These are phyloP conservation scores for Eucalyptus grandis DNA, from an alignment of 345 rosid genomes.

Conservation along the genomic window DNA sequence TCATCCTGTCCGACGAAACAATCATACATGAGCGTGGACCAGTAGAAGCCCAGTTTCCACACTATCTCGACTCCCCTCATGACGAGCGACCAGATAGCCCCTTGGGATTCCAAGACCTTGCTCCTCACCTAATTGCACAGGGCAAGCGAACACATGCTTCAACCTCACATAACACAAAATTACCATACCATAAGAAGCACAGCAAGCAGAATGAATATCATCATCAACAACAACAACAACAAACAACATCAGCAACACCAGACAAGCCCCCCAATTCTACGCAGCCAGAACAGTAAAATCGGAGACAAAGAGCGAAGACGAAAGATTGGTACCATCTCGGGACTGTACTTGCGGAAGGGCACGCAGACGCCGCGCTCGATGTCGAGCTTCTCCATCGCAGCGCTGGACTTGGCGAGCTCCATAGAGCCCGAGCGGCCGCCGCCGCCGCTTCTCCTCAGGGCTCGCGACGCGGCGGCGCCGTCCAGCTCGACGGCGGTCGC, in stretches of 20 bases:
- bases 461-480: background rate
- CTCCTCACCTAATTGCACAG: constrained; percentile 51
- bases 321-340: constrained; percentile 61
- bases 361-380: constrained; percentile 96
- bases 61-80: constrained; percentile 85
- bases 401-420: constrained; percentile 3
- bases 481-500: background rate
- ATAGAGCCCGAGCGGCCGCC: background rate
- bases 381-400: constrained; percentile 81
- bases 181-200: background rate
- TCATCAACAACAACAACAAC: background rate
- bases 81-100: constrained; percentile 48
- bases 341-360: constrained; percentile 95
- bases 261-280: background rate
- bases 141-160: background rate
- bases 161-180: background rate
- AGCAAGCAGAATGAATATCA: background rate
- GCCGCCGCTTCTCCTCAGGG: background rate
- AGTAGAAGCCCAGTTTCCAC: constrained; percentile 83
- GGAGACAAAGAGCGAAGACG: background rate
- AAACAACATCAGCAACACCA: background rate
- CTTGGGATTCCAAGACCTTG: constrained; percentile 76
- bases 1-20: constrained; percentile 80
- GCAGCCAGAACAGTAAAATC: background rate
- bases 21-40: constrained; percentile 83